Evolutionary conservation across 2,329 filamentous ascomycete genomes (phyloP).

Genomic region (Atkinsonella hypoxylon): DNA sequence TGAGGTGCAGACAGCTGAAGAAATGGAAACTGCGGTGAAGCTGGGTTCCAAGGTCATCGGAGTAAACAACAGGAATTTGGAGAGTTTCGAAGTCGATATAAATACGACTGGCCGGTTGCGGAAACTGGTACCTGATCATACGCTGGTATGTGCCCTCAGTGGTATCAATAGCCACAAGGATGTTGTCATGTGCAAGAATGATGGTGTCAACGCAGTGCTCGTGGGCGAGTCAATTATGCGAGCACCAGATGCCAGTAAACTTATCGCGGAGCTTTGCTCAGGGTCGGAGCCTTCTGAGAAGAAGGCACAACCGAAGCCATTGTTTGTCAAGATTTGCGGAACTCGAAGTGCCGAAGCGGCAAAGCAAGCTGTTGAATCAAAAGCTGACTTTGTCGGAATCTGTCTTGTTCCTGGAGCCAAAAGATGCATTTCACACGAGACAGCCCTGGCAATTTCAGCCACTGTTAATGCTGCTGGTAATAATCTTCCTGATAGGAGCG

Average conservation of each 20-base stretch:
- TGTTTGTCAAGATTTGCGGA: constrained; percentile 90
- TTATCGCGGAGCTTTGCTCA: constrained; percentile 76
- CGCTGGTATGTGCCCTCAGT: constrained; percentile 85
- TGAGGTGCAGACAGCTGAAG: constrained; percentile 87
- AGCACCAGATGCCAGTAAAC: constrained; percentile 66
- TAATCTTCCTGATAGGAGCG: constrained; percentile 23
- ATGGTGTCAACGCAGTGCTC: constrained; percentile 84
- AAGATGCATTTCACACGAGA: constrained; percentile 67
- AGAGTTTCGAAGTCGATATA: constrained; percentile 93
- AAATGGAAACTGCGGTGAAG: constrained; percentile 80
- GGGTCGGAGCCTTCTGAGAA: constrained; percentile 28
- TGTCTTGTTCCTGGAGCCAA: constrained; percentile 75
- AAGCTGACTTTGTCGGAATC: constrained; percentile 87
- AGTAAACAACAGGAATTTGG: constrained; percentile 94
- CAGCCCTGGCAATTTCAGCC: constrained; percentile 68
- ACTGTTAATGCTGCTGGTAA: constrained; percentile 58
- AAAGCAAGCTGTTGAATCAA: constrained; percentile 66
- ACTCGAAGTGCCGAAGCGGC: constrained; percentile 77
- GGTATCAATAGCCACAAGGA: constrained; percentile 85
- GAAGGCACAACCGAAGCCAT: constrained; percentile 26
- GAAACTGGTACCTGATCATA: constrained; percentile 72
- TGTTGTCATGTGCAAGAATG: constrained; percentile 74
- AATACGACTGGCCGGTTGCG: constrained; percentile 82
- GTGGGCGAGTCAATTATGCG: constrained; percentile 96
- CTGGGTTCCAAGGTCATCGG: constrained; percentile 87